phyloP scores from a whole-genome alignment of 805 yeast species.

The Candida incommunis region DNA sequence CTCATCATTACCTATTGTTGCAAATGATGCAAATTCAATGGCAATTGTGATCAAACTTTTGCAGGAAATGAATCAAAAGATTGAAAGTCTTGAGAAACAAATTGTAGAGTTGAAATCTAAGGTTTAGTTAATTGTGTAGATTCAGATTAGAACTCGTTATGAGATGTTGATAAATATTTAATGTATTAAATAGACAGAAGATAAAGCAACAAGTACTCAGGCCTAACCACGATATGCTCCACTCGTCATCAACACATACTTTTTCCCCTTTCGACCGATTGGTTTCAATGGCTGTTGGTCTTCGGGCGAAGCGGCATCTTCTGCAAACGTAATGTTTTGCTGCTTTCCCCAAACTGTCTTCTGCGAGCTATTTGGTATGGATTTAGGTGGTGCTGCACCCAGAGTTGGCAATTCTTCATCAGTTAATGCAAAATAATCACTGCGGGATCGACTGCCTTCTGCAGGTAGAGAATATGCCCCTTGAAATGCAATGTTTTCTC shows the following conservation, averaged over 20 bases:
- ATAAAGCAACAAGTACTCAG: neutral
- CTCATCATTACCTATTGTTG: neutral
- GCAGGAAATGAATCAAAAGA: neutral
- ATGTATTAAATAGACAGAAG: neutral
- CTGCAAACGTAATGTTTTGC: slow-evolving; percentile 32
- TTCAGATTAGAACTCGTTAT: neutral
- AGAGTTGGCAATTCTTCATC: neutral
- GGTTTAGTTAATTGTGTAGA: no score
- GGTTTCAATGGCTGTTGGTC: slow-evolving; percentile 29
- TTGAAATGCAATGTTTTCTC: neutral
- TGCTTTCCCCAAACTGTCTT: slow-evolving; percentile 12
- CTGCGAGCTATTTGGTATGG: no score
- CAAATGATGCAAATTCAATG: neutral
- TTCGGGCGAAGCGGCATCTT: slow-evolving; percentile 46
- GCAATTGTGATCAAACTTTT: neutral
- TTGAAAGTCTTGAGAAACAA: neutral
- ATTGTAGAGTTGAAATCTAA: neutral
- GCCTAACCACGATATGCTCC: neutral
- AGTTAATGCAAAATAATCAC: neutral
- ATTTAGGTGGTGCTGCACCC: neutral
- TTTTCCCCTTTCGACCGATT: neutral
- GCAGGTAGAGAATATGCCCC: neutral
- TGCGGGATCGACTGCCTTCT: neutral
- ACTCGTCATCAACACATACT: neutral
- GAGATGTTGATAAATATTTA: neutral